phyloP scores from a whole-genome alignment of 2,329 filamentous ascomycete species.

The Pestalotiopsis sp. region DNA sequence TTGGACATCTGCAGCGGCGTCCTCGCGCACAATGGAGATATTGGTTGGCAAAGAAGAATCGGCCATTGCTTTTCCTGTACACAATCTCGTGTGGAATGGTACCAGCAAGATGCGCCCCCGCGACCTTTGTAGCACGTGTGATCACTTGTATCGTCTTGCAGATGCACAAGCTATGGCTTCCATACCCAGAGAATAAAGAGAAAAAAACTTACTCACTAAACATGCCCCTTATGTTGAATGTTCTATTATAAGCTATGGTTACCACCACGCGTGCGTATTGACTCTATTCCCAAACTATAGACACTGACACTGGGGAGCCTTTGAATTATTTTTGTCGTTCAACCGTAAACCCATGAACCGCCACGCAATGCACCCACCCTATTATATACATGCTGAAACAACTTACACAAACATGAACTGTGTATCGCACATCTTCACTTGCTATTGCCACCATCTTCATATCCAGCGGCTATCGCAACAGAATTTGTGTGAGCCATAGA shows the following conservation, averaged over 20 bases:
- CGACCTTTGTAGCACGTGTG: background rate
- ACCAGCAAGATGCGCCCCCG: background rate
- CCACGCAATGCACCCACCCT: too few relatives aligned
- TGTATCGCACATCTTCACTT: too few relatives aligned
- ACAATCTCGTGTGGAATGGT: background rate
- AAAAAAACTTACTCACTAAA: constrained; percentile 3
- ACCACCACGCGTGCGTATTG: background rate
- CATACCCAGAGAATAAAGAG: constrained; percentile 1
- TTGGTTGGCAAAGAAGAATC: background rate
- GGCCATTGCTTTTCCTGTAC: background rate
- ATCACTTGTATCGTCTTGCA: constrained; percentile 1
- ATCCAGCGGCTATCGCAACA: too few relatives aligned
- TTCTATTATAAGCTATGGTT: background rate
- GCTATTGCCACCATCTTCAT: too few relatives aligned
- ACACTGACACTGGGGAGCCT: too few relatives aligned
- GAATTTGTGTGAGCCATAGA: too few relatives aligned
- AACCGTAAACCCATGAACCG: too few relatives aligned
- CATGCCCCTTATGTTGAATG: background rate
- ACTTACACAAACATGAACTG: too few relatives aligned
- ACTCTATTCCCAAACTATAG: background rate
- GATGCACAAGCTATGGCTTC: background rate
- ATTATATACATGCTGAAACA: too few relatives aligned
- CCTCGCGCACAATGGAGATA: constrained; percentile 1
- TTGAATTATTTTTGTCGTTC: too few relatives aligned
- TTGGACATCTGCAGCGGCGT: constrained; percentile 8